These are phyloP conservation scores for Fonsecaea multimorphosa DNA, from an alignment of 2,329 filamentous ascomycete genomes.

Conservation along the genomic window DNA sequence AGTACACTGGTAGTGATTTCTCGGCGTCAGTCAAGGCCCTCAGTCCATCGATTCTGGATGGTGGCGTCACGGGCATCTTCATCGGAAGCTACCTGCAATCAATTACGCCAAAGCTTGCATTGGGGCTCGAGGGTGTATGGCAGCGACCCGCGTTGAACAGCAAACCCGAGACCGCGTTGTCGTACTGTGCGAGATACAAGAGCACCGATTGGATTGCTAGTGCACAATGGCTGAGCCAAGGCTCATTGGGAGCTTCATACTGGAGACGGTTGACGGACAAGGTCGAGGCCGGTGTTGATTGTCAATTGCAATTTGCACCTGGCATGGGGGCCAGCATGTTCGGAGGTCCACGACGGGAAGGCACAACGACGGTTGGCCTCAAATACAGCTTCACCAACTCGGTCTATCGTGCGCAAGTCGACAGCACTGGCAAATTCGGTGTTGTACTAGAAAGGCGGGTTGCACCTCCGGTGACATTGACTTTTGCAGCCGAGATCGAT, in stretches of 20 bases:
- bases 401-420: conserved; percentile 93
- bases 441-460: conserved; percentile 95
- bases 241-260: conserved; percentile 87
- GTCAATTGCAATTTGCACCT: conserved; percentile 82
- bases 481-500: conserved; percentile 95
- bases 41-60: conserved; percentile 93
- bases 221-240: conserved; percentile 85
- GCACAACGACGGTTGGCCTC: conserved; percentile 86
- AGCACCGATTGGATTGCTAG: conserved; percentile 90
- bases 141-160: conserved; percentile 83
- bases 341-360: conserved; percentile 82
- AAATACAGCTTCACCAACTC: conserved; percentile 99
- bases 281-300: conserved; percentile 93
- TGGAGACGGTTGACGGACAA: conserved; percentile 93
- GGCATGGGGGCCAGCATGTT: conserved; percentile 74
- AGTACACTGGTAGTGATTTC: conserved; percentile 93
- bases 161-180: conserved; percentile 87
- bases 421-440: conserved; percentile 91
- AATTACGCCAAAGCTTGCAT: conserved; percentile 80
- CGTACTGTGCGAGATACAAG: conserved; percentile 92
- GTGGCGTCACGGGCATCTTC: conserved; percentile 90
- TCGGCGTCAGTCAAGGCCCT: conserved; percentile 90
- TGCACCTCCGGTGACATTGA: conserved; percentile 87
- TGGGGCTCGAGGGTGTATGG: conserved; percentile 93
- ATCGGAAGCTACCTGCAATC: conserved; percentile 96